Conservation (phyloP, 2,329 filamentous ascomycete genomes). For the Penicillium olsonii region DNA sequence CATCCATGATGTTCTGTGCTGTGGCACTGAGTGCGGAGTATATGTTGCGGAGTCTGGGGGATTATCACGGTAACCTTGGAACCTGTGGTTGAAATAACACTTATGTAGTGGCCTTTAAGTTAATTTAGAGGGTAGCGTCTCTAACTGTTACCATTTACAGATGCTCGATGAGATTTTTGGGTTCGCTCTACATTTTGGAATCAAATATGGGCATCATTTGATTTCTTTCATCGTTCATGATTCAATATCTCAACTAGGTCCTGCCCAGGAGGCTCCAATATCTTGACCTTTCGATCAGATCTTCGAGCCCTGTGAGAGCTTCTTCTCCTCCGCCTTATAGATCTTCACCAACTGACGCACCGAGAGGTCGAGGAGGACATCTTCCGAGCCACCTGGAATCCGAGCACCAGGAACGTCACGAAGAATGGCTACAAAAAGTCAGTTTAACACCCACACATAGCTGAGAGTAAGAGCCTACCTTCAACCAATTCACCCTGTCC, state of each 20-base stretch:
- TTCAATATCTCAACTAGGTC: not conserved
- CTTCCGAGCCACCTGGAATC: conserved; percentile 70
- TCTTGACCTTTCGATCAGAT: conserved; percentile 21
- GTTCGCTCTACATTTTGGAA: too few relatives aligned
- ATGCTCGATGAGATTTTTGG: too few relatives aligned
- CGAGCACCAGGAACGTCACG: conserved; percentile 64
- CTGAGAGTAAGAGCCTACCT: conserved; percentile 59
- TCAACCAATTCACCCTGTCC: conserved; percentile 73
- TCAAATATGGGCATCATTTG: too few relatives aligned
- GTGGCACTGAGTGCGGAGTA: too few relatives aligned
- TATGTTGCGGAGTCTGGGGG: too few relatives aligned
- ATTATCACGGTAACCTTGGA: too few relatives aligned
- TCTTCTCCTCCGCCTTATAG: conserved; percentile 47
- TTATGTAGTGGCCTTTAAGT: too few relatives aligned
- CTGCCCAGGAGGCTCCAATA: not conserved
- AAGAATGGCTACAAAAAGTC: conserved; percentile 55
- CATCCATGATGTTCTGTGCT: too few relatives aligned
- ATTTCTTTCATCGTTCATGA: not conserved
- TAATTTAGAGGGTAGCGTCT: too few relatives aligned
- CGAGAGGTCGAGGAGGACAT: conserved; percentile 70
- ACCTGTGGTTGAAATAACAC: too few relatives aligned
- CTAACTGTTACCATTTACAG: too few relatives aligned
- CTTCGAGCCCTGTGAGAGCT: conserved; percentile 31
- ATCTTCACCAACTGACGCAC: conserved; percentile 71
- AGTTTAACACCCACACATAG: too few relatives aligned